Percentiles rank a stretch among this genome's conserved stretches.
Conservation (phyloP, 2,329 filamentous ascomycete species). For the Emydomyces testavorans region DNA sequence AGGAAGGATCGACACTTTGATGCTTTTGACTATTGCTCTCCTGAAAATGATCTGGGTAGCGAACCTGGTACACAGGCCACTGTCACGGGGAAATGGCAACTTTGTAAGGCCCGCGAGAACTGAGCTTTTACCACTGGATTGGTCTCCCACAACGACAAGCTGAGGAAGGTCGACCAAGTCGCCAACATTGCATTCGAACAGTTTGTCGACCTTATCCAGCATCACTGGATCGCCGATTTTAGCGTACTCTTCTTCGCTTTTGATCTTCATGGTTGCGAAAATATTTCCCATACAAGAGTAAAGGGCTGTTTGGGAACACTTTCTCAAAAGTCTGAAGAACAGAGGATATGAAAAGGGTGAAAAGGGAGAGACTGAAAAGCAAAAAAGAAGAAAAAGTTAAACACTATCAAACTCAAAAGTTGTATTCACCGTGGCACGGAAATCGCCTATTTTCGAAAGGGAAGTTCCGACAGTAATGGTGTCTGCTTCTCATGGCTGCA, state of each 20-base stretch:
- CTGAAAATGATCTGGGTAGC: slow-evolving; percentile 39
- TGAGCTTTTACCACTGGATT: slow-evolving; percentile 18
- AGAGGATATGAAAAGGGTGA: neutral
- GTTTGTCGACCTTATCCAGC: slow-evolving; percentile 28
- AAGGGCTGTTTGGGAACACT: neutral
- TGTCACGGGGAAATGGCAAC: slow-evolving; percentile 15
- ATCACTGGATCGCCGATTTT: slow-evolving; percentile 31
- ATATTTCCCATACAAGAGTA: neutral
- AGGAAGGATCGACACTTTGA: slow-evolving; percentile 32
- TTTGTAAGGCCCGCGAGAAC: slow-evolving; percentile 16
- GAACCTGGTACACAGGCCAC: slow-evolving; percentile 35
- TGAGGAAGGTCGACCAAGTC: slow-evolving; percentile 24
- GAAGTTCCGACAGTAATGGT: neutral
- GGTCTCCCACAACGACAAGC: slow-evolving; percentile 16
- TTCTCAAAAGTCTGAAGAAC: neutral
- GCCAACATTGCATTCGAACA: slow-evolving; percentile 28
- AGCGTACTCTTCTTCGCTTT: neutral
- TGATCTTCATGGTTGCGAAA: slow-evolving; percentile 5
- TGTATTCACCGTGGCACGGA: neutral
- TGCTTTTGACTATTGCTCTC: slow-evolving; percentile 17
- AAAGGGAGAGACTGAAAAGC: neutral
- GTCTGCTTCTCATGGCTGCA: no score
- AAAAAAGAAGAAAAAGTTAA: neutral
- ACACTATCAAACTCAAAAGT: neutral
- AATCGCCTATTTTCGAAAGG: neutral